Base-by-base conservation (phyloP, 306 rosid species). In the Ormosia semicastrata region DNA sequence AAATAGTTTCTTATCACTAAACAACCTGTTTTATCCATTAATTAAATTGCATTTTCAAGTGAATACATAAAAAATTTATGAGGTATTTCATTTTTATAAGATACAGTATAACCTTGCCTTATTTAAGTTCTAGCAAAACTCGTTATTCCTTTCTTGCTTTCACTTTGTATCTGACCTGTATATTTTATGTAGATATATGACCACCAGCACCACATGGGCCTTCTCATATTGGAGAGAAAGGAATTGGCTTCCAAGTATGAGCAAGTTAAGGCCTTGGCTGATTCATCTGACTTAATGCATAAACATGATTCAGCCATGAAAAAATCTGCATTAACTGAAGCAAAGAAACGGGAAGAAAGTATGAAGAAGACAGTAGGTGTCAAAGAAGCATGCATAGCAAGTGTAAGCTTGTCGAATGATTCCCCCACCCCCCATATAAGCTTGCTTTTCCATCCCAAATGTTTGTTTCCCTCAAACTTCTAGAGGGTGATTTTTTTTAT, bases 191-290 rank as follows among this genome's bases (percentile, higher is more conserved):
- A 96, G 99, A 83, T 96, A 75, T 89, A 87, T 36, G 93, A 96
- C 67, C 99, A 88, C 85, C 98, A 93, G 81, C 94, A 93, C 79
- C 97, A 96, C 82, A 96, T 96, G 99, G 99, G 99, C 66, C 97
- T 96, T 86, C 88, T 96, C 83, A 81, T 96, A 81, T 62, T 96
- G 89, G 99, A 92, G 91, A 96, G 73, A 79, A 93, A 87, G 77
- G 96, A 91, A 69, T 79, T 89, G 87, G 63, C 78, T 66, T 85
- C 89, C 71, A 88, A 91, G 73, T 89, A 79, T 84, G 99, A 93
- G 64, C 87, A 92, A 56, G 72, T 84, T 15, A 91, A 91, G 86
- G 84, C 85, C 77, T 79, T 86, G 73, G 76, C 87, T 29, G 97
- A 96, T 57, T 86, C 98, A 8, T 85, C 87, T 54, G 94, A 91